These are phyloP conservation scores for Pleurotus tuoliensis DNA, from an alignment of 768 basidiomycete genomes.

Conservation along the genomic window DNA sequence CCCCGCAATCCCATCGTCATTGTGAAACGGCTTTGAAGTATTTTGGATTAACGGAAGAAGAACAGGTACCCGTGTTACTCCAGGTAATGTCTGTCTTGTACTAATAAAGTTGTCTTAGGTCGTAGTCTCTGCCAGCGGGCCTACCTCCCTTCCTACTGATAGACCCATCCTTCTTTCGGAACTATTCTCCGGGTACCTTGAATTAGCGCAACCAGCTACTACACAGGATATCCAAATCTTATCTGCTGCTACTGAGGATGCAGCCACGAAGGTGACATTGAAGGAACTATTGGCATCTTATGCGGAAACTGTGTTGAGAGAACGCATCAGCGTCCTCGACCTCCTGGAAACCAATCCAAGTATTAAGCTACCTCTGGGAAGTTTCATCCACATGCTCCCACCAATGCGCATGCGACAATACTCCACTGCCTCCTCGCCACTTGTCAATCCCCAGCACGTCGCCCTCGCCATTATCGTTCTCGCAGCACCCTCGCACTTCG, in stretches of 20 bases:
- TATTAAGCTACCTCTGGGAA: conserved; percentile 31
- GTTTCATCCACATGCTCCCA: conserved; percentile 38
- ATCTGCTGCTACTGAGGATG: conserved; percentile 19
- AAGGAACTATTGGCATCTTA: conserved; percentile 27
- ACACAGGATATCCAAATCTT: conserved; percentile 34
- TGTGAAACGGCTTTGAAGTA: conserved; percentile 33
- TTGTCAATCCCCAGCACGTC: conserved; percentile 37
- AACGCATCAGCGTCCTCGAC: conserved; percentile 36
- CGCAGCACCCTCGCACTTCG: conserved; percentile 31
- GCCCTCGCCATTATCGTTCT: conserved; percentile 45
- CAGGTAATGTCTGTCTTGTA: neutral
- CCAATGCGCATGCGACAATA: conserved; percentile 47
- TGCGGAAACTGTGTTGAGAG: conserved; percentile 27
- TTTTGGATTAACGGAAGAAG: conserved; percentile 34
- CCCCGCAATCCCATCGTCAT: conserved; percentile 36
- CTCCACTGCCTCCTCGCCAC: conserved; percentile 46
- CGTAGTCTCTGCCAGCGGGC: conserved; percentile 29
- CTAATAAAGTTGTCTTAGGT: conserved; percentile 18
- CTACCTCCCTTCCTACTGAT: conserved; percentile 36
- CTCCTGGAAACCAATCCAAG: conserved; percentile 34
- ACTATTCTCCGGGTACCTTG: conserved; percentile 41
- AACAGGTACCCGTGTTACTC: conserved; percentile 24
- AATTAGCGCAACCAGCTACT: conserved; percentile 45
- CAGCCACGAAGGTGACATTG: conserved; percentile 22
- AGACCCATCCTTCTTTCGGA: conserved; percentile 31